A percentile compares a stretch with the other conserved stretches of the same genome.
Conservation (phyloP, 805 yeast genomes). For the Monosporozyma servazzii region DNA sequence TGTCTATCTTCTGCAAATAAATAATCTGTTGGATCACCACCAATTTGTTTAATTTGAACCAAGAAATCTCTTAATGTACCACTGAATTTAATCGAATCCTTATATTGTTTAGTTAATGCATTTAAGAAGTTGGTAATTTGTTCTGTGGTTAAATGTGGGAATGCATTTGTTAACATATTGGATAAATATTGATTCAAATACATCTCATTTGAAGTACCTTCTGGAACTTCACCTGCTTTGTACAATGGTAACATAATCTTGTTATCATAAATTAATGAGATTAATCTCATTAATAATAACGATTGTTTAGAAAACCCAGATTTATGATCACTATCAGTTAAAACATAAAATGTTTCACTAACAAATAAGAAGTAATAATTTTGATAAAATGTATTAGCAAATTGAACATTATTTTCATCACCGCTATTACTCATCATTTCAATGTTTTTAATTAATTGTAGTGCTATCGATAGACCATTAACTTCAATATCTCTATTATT, state of each 20-base stretch:
- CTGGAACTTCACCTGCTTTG: slow-evolving; percentile 69
- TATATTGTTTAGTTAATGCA: slow-evolving; percentile 65
- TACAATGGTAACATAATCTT: slow-evolving; percentile 73
- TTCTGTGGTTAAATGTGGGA: slow-evolving; percentile 78
- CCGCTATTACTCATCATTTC: slow-evolving; percentile 53
- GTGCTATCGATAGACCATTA: slow-evolving; percentile 74
- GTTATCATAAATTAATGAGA: slow-evolving; percentile 71
- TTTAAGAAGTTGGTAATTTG: slow-evolving; percentile 76
- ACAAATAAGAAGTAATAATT: slow-evolving; percentile 82
- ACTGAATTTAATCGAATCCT: slow-evolving; percentile 66
- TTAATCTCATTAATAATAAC: slow-evolving; percentile 70
- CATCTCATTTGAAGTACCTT: slow-evolving; percentile 72
- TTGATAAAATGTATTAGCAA: slow-evolving; percentile 78
- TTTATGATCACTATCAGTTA: slow-evolving; percentile 96
- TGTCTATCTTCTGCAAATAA: slow-evolving; percentile 90
- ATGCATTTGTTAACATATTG: slow-evolving; percentile 76
- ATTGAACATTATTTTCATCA: slow-evolving; percentile 30
- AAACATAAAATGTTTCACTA: slow-evolving; percentile 84
- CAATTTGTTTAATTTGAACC: slow-evolving; percentile 90
- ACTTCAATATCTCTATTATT: slow-evolving; percentile 95
- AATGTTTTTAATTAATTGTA: slow-evolving; percentile 78
- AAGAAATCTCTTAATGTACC: slow-evolving; percentile 88
- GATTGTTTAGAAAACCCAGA: slow-evolving; percentile 90
- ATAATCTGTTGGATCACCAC: slow-evolving; percentile 93
- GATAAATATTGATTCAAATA: slow-evolving; percentile 76